Evolutionary conservation across 2,329 filamentous ascomycete species (phyloP).

Genomic region (Aureobasidium melanogenum): DNA sequence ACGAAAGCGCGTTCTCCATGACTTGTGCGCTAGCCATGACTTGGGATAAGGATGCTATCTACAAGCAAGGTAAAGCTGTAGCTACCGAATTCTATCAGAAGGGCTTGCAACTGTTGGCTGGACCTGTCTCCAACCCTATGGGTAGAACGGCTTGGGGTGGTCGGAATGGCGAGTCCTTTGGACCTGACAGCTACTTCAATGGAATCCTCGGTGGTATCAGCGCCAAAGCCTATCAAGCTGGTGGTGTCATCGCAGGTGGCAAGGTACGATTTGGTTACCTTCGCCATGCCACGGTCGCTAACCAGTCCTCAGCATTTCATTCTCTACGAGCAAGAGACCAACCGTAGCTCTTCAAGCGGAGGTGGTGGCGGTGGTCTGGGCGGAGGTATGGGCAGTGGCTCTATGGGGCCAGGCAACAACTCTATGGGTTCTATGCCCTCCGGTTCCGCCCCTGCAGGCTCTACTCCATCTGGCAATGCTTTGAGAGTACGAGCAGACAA

Average conservation of each 20-base stretch:
- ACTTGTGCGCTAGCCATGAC: conserved; percentile 25
- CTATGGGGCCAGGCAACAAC: not conserved
- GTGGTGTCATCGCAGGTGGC: conserved; percentile 31
- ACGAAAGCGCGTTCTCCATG: conserved; percentile 27
- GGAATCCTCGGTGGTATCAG: conserved; percentile 32
- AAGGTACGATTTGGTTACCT: conserved; percentile 21
- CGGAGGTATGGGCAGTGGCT: not conserved
- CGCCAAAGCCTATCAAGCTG: conserved; percentile 31
- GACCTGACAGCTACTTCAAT: conserved; percentile 34
- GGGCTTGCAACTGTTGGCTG: conserved; percentile 10
- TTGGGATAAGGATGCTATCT: conserved; percentile 38
- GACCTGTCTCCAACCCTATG: conserved; percentile 29
- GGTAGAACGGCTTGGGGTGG: conserved; percentile 32
- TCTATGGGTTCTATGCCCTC: not conserved
- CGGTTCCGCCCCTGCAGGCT: not conserved
- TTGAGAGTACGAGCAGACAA: not conserved
- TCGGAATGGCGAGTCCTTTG: conserved; percentile 34
- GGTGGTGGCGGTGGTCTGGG: not conserved
- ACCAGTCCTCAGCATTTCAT: conserved; percentile 39
- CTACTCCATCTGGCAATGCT: not conserved
- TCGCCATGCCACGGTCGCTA: not conserved
- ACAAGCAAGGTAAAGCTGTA: conserved; percentile 40
- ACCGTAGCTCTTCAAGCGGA: not conserved
- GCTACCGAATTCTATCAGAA: conserved; percentile 26
- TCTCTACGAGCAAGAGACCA: conserved; percentile 50